Evolutionary conservation across 78 protist genomes (phyloP).

Genomic region (Dictyostelium purpureum): DNA sequence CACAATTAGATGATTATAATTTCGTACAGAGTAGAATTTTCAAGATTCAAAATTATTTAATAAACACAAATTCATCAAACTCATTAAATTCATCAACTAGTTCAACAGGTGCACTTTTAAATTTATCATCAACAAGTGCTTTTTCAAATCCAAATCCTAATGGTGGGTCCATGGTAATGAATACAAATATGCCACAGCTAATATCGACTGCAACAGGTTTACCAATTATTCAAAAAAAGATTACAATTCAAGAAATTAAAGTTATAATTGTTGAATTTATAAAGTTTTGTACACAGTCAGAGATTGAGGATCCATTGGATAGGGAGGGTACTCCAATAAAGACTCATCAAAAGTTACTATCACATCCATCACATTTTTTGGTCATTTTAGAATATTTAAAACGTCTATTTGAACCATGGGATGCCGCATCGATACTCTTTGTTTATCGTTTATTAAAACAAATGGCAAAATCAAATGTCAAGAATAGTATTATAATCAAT

Average conservation of each 20-base stretch:
- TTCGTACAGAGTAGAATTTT: constrained; percentile 14
- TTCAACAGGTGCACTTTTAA: not conserved
- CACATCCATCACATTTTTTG: not conserved
- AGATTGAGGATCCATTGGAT: constrained; percentile 62
- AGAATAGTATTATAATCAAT: constrained; percentile 30
- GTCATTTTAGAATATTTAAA: constrained; percentile 10
- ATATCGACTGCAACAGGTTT: not conserved
- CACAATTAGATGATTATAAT: constrained; percentile 65
- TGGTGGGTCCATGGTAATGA: not conserved
- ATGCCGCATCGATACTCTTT: not conserved
- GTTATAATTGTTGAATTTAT: constrained; percentile 35
- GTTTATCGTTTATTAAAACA: constrained; percentile 43
- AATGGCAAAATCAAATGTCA: constrained; percentile 31
- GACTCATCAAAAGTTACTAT: constrained; percentile 49
- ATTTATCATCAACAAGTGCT: not conserved
- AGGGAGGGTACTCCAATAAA: constrained; percentile 73
- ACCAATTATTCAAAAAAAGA: not conserved
- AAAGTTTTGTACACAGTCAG: constrained; percentile 77
- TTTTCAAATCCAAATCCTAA: not conserved
- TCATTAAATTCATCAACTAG: not conserved
- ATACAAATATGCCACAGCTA: not conserved
- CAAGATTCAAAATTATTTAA: constrained; percentile 12
- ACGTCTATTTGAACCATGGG: constrained; percentile 9
- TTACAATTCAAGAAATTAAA: constrained; percentile 22
- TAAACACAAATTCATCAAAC: too few relatives aligned